A percentile compares a stretch with the other conserved stretches of the same genome.
Evolutionary conservation across 805 yeast genomes (phyloP).

Genomic region (Zygoascus bituminiphila): DNA sequence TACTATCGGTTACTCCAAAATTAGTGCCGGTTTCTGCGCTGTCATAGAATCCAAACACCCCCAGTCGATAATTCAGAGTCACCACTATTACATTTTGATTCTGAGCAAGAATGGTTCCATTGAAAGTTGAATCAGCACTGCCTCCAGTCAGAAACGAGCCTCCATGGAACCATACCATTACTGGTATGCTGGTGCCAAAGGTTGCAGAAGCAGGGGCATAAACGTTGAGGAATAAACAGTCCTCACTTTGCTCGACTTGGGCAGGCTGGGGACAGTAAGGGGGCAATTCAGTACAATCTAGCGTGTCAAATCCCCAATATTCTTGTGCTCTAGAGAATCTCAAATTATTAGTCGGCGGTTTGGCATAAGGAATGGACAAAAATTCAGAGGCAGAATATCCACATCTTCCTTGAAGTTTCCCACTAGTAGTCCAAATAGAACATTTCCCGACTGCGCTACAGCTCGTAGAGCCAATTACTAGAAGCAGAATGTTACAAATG

Average conservation of each 20-base stretch:
- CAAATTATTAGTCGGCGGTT: constrained; percentile 23
- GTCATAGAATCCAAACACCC: constrained; percentile 31
- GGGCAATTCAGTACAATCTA: constrained; percentile 20
- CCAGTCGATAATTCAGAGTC: constrained; percentile 30
- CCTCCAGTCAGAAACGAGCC: constrained; percentile 30
- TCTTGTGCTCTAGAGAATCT: constrained; percentile 23
- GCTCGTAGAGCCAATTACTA: neutral
- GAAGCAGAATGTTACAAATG: neutral
- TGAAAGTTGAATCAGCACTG: constrained; percentile 24
- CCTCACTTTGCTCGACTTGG: constrained; percentile 17
- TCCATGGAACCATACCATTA: constrained; percentile 32
- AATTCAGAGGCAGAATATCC: constrained; percentile 19
- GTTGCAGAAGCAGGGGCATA: constrained; percentile 18
- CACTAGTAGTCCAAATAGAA: constrained; percentile 9
- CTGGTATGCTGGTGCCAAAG: constrained; percentile 15
- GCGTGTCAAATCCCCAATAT: constrained; percentile 12
- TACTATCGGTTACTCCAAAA: constrained; percentile 32
- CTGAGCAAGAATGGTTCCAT: constrained; percentile 20
- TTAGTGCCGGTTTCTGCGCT: constrained; percentile 25
- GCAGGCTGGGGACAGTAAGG: constrained; percentile 23
- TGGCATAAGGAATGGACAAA: constrained; percentile 24
- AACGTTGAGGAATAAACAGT: constrained; percentile 27
- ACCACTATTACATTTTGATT: constrained; percentile 23
- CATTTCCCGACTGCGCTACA: neutral
- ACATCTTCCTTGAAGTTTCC: constrained; percentile 22